Evolutionary conservation across 1,284 basidiomycete species (phyloP), one percentile per base, ranked within the genome.

Genomic region (Naganishia sp.): DNA sequence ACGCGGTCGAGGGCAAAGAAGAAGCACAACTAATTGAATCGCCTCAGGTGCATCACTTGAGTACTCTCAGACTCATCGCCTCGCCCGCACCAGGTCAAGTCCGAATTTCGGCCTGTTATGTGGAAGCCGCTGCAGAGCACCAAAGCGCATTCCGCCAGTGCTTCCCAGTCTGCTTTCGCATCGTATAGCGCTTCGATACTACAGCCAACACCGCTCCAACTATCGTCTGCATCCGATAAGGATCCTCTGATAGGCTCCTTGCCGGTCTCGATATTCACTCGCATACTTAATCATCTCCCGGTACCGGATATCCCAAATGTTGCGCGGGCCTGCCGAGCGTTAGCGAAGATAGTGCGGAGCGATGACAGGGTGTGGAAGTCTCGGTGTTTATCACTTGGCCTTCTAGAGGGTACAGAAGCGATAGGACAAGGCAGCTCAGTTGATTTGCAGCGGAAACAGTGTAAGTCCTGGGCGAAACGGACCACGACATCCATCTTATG

Each of bases 351-450:
- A 18, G 67, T 66, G 10, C 59, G 43, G 13, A 52, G 33, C 5
- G 67, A 65, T 18, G 67, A 63, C 13, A 52, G 57, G 44, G 59
- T 46, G 3, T 68, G 67, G 67, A 65, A 61, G 44, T 43, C 45
- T 43, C 61, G 64, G 39, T 65, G 67, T 33, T 25, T 49, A 6
- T 36, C 52, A 5, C 46, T 65, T 6, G 50, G 54, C 2, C 46
- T 59, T 6, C 15, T 49, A n/a, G 60, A 56, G 7, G 33, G 10
- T 6, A 9, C 28, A 21, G 54, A 45, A 7, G 31, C 11, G 28
- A 21, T 15, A 23, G 16, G 49, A 9, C 28, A 45, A 6, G 31
- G 10, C 3, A 33, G 23, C 13, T 23, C 21, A n/a, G 0, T 0
- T 49, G 4, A 2, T 28, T 15, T 33, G 28, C 16, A 36, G 15